Conservation (phyloP, 2,329 filamentous ascomycete species). For the Hymenoscyphus fraxineus region DNA sequence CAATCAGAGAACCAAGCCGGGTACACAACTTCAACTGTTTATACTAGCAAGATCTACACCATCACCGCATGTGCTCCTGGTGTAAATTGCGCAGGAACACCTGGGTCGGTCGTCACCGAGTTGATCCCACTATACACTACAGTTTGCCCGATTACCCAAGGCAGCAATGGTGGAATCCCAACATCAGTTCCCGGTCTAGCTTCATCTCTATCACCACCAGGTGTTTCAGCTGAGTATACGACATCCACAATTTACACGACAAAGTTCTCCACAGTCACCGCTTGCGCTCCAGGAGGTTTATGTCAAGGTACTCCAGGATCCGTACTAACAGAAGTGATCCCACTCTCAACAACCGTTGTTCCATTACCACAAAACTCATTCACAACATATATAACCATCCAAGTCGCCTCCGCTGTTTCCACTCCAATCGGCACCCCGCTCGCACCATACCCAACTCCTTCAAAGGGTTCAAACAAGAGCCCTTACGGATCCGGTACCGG, state of each 20-base stretch:
- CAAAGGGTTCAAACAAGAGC: neutral
- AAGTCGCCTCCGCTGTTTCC: neutral
- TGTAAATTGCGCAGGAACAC: neutral
- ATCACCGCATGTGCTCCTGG: conserved; percentile 9
- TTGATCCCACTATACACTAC: conserved; percentile 4
- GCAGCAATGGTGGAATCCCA: neutral
- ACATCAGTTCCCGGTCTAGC: conserved; percentile 7
- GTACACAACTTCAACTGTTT: conserved; percentile 42
- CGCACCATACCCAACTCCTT: conserved; percentile 10
- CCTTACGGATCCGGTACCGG: conserved; percentile 4
- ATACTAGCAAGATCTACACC: conserved; percentile 18
- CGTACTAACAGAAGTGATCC: neutral
- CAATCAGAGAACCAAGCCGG: neutral
- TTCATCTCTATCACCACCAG: neutral
- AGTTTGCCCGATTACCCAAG: conserved; percentile 3
- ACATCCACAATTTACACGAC: conserved; percentile 41
- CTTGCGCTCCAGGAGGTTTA: conserved; percentile 5
- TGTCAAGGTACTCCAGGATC: neutral
- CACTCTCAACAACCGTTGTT: neutral
- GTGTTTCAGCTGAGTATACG: conserved; percentile 22
- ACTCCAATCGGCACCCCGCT: neutral
- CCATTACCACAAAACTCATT: neutral
- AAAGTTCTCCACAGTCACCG: conserved; percentile 17
- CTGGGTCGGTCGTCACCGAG: neutral
- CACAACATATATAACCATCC: conserved; percentile 1